Conservation (phyloP, 2,329 filamentous ascomycete genomes). For the Trichoderma endophyticum region DNA sequence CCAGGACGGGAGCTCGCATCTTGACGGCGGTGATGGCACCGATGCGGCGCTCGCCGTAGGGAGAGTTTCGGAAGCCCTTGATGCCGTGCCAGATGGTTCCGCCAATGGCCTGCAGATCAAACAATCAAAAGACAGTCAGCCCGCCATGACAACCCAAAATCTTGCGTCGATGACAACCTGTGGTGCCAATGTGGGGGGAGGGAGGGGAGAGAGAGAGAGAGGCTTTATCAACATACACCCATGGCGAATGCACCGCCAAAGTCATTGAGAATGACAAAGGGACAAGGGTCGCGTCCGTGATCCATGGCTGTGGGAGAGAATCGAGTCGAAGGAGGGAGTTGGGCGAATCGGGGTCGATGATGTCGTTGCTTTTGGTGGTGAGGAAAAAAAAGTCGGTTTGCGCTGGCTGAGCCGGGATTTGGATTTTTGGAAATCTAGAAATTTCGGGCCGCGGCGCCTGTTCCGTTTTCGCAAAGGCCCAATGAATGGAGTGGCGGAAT, state of each 20-base stretch:
- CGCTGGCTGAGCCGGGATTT: neutral
- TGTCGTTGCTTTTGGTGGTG: neutral
- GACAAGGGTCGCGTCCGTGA: constrained; percentile 94
- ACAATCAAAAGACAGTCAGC: neutral
- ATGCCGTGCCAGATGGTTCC: constrained; percentile 94
- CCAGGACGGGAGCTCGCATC: constrained; percentile 90
- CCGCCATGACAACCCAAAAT: neutral
- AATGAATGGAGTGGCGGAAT: neutral
- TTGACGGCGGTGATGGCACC: constrained; percentile 97
- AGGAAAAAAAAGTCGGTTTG: constrained; percentile 1
- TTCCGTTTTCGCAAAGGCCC: constrained; percentile 11
- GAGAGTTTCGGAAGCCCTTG: constrained; percentile 87
- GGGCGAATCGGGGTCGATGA: neutral
- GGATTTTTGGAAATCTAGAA: neutral
- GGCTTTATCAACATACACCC: constrained; percentile 63
- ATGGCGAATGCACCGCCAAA: constrained; percentile 96
- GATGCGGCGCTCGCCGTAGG: constrained; percentile 91
- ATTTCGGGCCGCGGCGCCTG: constrained; percentile 6
- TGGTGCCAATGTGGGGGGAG: neutral
- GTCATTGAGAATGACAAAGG: constrained; percentile 94
- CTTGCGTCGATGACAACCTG: neutral
- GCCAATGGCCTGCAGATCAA: constrained; percentile 58
- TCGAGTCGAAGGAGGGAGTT: neutral
- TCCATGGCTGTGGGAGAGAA: constrained; percentile 43
- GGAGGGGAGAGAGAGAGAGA: neutral